Percentiles rank a stretch among this genome's conserved stretches.
Evolutionary conservation across 192 early-diverging fungal genomes (phyloP).

Genomic region (Gaertneriomyces semiglobifer): DNA sequence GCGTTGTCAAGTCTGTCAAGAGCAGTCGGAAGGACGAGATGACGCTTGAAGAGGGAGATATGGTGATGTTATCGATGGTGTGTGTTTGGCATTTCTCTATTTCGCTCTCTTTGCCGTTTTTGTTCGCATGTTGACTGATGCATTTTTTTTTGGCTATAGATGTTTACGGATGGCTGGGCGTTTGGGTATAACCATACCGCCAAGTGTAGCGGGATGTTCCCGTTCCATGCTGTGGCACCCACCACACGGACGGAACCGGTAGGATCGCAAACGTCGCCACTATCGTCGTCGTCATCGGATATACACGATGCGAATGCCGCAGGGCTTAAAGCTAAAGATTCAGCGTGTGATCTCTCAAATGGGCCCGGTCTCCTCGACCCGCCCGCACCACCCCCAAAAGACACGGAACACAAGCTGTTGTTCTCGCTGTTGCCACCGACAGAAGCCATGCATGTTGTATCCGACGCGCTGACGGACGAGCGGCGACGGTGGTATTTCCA

Average conservation of each 20-base stretch:
- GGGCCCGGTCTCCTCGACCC: neutral
- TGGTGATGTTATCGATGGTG: slow-evolving; percentile 31
- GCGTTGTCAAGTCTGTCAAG: slow-evolving; percentile 15
- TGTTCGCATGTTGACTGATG: neutral
- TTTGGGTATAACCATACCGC: slow-evolving; percentile 34
- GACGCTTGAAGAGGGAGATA: slow-evolving; percentile 23
- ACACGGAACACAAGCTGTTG: slow-evolving; percentile 9
- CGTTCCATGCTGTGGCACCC: slow-evolving; percentile 18
- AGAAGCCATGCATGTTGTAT: slow-evolving; percentile 26
- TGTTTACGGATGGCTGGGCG: slow-evolving; percentile 31
- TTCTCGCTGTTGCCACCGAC: slow-evolving; percentile 30
- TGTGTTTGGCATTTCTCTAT: neutral
- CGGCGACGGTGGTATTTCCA: slow-evolving; percentile 32
- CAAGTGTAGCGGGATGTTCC: slow-evolving; percentile 27
- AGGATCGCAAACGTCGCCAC: no score
- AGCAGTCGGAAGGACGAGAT: slow-evolving; percentile 24
- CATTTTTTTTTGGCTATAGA: slow-evolving; percentile 1
- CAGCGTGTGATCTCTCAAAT: no score
- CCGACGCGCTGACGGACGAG: slow-evolving; percentile 25
- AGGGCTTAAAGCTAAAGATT: no score
- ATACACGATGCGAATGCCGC: no score
- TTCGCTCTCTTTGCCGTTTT: neutral
- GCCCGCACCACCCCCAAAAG: slow-evolving; percentile 5
- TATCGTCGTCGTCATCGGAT: no score
- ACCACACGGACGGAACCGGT: no score